A percentile compares a stretch with the other conserved stretches of the same genome.
These are phyloP conservation scores for Kwoniella shivajii DNA, from an alignment of 1,284 basidiomycete species.

Conservation along the genomic window DNA sequence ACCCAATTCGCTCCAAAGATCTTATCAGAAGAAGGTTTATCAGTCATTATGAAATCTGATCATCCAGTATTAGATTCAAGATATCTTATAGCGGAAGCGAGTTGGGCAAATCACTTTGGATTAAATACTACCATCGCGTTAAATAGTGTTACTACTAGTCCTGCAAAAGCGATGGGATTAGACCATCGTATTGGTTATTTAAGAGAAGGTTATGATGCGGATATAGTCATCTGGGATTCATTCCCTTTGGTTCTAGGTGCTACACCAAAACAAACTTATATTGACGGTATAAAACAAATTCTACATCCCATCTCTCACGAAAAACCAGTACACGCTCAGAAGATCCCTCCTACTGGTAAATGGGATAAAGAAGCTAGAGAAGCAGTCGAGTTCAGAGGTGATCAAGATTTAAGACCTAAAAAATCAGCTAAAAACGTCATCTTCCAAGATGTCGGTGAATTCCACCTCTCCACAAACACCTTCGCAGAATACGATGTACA, in stretches of 20 bases:
- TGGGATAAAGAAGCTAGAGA: slow-evolving; percentile 47
- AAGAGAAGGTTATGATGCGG: slow-evolving; percentile 61
- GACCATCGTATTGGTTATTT: slow-evolving; percentile 80
- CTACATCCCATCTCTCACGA: slow-evolving; percentile 40
- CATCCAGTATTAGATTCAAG: slow-evolving; percentile 75
- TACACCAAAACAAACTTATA: slow-evolving; percentile 61
- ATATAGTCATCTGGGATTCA: slow-evolving; percentile 86
- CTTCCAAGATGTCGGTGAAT: slow-evolving; percentile 49
- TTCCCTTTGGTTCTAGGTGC: slow-evolving; percentile 74
- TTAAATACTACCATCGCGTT: slow-evolving; percentile 49
- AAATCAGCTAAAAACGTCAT: slow-evolving; percentile 38
- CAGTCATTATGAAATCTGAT: slow-evolving; percentile 69
- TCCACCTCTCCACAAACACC: slow-evolving; percentile 24
- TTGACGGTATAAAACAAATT: slow-evolving; percentile 61
- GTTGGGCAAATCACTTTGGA: slow-evolving; percentile 67
- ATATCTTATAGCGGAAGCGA: slow-evolving; percentile 75
- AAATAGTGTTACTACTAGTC: slow-evolving; percentile 73
- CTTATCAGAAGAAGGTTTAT: slow-evolving; percentile 70
- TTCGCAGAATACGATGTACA: slow-evolving; percentile 1
- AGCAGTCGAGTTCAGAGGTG: slow-evolving; percentile 45
- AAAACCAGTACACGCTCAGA: slow-evolving; percentile 48
- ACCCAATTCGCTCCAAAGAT: slow-evolving; percentile 83
- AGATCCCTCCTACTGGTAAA: slow-evolving; percentile 39
- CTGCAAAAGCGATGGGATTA: slow-evolving; percentile 74
- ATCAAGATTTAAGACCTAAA: slow-evolving; percentile 48